A percentile compares a stretch with the other conserved stretches of the same genome.
These are phyloP conservation scores for Heracleum sosnowskyi DNA, from an alignment of 129 eudicot species.

Conservation along the genomic window DNA sequence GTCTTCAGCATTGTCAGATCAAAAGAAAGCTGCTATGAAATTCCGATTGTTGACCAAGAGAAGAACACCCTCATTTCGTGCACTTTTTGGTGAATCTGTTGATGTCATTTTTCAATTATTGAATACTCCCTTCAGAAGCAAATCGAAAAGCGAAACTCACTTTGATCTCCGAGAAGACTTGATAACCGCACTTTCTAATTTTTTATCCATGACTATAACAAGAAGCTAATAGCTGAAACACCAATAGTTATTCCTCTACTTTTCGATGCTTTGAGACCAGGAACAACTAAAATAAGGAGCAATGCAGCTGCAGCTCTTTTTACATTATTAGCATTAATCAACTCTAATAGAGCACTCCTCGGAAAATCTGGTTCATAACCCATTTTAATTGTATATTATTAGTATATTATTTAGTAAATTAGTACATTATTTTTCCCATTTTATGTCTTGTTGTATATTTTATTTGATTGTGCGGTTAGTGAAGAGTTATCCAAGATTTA, in stretches of 20 bases:
- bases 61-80: conserved; percentile 25
- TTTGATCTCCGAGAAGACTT: conserved; percentile 28
- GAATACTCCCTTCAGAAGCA: conserved; percentile 6
- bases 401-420: no score
- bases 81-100: conserved; percentile 23
- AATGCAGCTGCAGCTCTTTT: conserved; percentile 38
- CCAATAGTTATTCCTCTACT: conserved; percentile 22
- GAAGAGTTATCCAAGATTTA: no score
- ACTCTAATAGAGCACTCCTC: conserved; percentile 24
- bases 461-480: no score
- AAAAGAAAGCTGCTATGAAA: conserved; percentile 28
- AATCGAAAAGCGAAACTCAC: conserved; percentile 13
- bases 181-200: conserved; percentile 19
- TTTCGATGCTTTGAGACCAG: conserved; percentile 14
- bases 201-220: conserved; percentile 21
- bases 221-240: conserved; percentile 17
- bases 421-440: no score
- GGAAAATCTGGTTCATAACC: conserved; percentile 24
- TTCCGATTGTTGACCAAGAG: conserved; percentile 23
- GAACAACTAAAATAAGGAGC: conserved; percentile 24
- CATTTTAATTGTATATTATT: no score
- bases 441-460: no score
- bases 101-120: conserved; percentile 26
- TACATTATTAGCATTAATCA: conserved; percentile 20
- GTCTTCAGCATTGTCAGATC: conserved; percentile 30